Percentiles rank a stretch among this genome's conserved stretches.
These are phyloP conservation scores for Geranomyces variabilis DNA, from an alignment of 192 early-diverging fungal species.

Conservation along the genomic window DNA sequence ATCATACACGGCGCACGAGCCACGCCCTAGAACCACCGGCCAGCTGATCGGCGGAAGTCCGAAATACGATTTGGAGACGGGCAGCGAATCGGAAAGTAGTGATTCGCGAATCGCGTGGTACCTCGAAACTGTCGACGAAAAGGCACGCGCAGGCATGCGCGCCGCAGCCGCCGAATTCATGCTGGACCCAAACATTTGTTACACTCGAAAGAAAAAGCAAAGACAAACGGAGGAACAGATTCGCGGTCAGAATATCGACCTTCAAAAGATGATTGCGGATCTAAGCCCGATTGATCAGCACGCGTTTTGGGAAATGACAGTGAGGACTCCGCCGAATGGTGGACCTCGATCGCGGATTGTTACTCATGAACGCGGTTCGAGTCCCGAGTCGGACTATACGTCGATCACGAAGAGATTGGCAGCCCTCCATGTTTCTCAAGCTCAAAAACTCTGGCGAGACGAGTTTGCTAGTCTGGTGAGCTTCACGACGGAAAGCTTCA, in stretches of 20 bases:
- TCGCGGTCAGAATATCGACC: neutral
- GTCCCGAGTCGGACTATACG: neutral
- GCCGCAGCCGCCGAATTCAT: neutral
- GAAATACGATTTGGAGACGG: too few relatives aligned
- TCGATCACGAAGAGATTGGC: neutral
- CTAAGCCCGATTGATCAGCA: conserved; percentile 8
- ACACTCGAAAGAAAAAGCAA: conserved; percentile 1
- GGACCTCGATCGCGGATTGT: too few relatives aligned
- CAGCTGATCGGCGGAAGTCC: too few relatives aligned
- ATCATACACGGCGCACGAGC: neutral
- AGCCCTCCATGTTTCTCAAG: too few relatives aligned
- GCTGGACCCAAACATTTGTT: neutral
- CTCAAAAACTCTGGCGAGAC: too few relatives aligned
- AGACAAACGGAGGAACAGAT: neutral
- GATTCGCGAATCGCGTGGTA: neutral
- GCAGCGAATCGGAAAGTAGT: neutral
- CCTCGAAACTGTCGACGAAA: neutral
- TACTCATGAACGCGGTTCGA: too few relatives aligned
- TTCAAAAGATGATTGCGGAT: neutral
- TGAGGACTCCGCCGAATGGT: neutral
- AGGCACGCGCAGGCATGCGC: neutral
- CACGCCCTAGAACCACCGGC: neutral
- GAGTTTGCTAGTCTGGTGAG: too few relatives aligned
- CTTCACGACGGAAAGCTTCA: too few relatives aligned
- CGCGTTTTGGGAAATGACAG: neutral